Evolutionary conservation across 2,329 filamentous ascomycete genomes (phyloP).

Genomic region (Lachnellula suecica): DNA sequence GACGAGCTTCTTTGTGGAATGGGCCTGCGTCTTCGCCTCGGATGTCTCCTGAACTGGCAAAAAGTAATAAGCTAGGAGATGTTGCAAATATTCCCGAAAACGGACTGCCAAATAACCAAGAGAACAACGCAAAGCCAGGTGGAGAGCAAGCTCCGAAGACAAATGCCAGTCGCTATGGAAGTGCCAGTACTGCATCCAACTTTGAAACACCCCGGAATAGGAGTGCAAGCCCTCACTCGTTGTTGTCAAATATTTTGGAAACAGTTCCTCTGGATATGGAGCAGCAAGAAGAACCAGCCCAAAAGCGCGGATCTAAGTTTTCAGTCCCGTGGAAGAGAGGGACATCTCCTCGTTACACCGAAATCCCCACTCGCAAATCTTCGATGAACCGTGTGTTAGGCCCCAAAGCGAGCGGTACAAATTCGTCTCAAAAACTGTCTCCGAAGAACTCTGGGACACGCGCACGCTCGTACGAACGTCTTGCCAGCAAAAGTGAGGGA

Average conservation of each 20-base stretch:
- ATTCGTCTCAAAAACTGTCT: conserved; percentile 10
- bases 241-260: conserved; percentile 10
- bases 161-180: background rate
- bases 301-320: conserved; percentile 7
- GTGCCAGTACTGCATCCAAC: background rate
- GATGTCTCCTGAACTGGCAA: background rate
- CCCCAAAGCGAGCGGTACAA: conserved; percentile 10
- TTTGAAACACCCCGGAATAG: conserved; percentile 3
- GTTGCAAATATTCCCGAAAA: background rate
- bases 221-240: background rate
- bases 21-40: background rate
- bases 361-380: conserved; percentile 21
- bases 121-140: background rate
- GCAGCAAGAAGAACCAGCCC: conserved; percentile 4
- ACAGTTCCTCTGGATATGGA: conserved; percentile 15
- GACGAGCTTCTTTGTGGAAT: conserved; percentile 20
- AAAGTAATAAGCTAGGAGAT: background rate
- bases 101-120: background rate
- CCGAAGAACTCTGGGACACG: background rate
- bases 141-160: background rate
- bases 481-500: conserved; percentile 1
- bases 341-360: conserved; percentile 6
- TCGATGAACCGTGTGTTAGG: conserved; percentile 20
- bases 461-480: conserved; percentile 11
- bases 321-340: conserved; percentile 6